Evolutionary conservation across 2,329 filamentous ascomycete genomes (phyloP).

Genomic region (Leptographium flavum): DNA sequence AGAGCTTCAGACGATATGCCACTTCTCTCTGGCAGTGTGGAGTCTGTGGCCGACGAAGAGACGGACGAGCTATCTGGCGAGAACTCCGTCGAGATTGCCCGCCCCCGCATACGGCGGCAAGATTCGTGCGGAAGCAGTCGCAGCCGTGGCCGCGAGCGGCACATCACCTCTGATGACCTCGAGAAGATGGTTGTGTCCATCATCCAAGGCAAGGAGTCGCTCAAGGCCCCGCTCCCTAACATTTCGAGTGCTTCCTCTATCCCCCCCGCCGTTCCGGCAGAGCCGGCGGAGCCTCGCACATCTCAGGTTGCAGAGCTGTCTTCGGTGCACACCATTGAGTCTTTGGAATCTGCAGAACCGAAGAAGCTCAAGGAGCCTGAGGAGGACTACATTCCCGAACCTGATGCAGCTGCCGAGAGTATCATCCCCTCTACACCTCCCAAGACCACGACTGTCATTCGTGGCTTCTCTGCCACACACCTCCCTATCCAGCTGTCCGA

Average conservation of each 20-base stretch:
- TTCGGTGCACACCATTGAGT: not conserved
- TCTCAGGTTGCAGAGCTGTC: not conserved
- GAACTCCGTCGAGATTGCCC: constrained; percentile 42
- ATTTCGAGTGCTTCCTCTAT: constrained; percentile 16
- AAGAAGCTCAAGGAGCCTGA: not conserved
- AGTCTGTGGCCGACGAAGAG: constrained; percentile 59
- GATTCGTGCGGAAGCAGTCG: constrained; percentile 59
- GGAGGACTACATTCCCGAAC: not conserved
- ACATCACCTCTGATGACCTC: constrained; percentile 83
- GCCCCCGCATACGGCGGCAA: constrained; percentile 54
- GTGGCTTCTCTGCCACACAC: constrained; percentile 71
- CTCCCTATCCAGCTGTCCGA: constrained; percentile 35
- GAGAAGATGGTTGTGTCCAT: constrained; percentile 92
- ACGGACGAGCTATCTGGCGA: constrained; percentile 41
- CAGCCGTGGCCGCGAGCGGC: constrained; percentile 63
- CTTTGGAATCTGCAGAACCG: not conserved
- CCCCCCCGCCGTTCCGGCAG: not conserved
- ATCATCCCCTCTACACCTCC: not conserved
- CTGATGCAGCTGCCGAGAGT: not conserved
- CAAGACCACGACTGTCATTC: constrained; percentile 49
- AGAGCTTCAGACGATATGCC: constrained; percentile 41
- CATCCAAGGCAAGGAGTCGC: constrained; percentile 68
- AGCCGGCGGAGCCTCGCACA: not conserved
- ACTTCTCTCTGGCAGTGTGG: constrained; percentile 63
- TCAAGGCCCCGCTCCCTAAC: constrained; percentile 38